Evolutionary conservation across 495 filamentous ascomycete genomes (phyloP).

Genomic region (Thozetella sp.): DNA sequence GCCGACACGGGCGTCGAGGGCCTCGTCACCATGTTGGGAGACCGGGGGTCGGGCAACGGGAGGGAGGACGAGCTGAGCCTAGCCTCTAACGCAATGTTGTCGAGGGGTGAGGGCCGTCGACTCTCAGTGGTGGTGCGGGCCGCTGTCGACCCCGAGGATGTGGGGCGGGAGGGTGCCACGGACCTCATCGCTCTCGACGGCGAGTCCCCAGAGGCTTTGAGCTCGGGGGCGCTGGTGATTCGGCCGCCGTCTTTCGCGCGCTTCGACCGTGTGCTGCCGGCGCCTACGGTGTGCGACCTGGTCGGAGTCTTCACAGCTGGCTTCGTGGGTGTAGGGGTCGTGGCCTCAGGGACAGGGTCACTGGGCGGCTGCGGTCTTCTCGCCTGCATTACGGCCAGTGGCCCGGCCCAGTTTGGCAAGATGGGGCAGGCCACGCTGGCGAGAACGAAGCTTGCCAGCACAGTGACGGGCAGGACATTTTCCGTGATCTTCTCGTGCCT

Average conservation of each 20-base stretch:
- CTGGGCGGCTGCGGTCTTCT: conserved; percentile 61
- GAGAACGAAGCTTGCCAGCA: conserved; percentile 71
- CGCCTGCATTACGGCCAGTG: conserved; percentile 73
- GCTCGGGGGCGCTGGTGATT: conserved; percentile 37
- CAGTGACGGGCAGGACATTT: conserved; percentile 71
- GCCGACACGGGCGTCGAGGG: conserved; percentile 52
- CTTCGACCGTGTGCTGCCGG: conserved; percentile 43
- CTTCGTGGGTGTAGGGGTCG: conserved; percentile 34
- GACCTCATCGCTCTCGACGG: conserved; percentile 25
- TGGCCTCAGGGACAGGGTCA: conserved; percentile 56
- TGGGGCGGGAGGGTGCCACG: conserved; percentile 8
- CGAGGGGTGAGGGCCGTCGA: conserved; percentile 31
- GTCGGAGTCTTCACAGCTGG: conserved; percentile 48
- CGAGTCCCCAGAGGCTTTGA: conserved; percentile 23
- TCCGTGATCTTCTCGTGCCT: conserved; percentile 72
- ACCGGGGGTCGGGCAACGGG: conserved; percentile 60
- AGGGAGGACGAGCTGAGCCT: conserved; percentile 67
- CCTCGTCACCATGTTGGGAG: conserved; percentile 41
- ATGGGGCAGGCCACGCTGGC: conserved; percentile 58
- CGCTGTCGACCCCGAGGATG: conserved; percentile 13
- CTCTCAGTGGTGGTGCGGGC: conserved; percentile 17
- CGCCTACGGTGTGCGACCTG: conserved; percentile 64
- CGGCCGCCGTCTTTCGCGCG: conserved; percentile 45
- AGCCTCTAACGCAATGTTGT: conserved; percentile 45
- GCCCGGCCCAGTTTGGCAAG: conserved; percentile 64